Evolutionary conservation across 768 basidiomycete species (phyloP).

Genomic region (Tephrocybe sp.): DNA sequence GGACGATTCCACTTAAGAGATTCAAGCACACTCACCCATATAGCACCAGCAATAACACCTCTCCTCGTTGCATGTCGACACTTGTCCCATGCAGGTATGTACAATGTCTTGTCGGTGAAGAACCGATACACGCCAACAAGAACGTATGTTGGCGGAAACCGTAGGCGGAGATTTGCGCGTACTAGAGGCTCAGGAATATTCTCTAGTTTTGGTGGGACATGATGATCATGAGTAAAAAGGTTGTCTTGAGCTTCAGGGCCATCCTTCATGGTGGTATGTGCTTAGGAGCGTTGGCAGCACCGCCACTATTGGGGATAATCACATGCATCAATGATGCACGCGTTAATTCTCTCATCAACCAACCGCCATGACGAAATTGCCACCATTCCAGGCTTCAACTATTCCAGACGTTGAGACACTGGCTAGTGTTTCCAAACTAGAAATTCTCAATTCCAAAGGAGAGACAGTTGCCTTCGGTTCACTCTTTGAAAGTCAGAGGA

Average conservation of each 20-base stretch:
- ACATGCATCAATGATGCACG: neutral
- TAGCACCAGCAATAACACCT: conserved; percentile 63
- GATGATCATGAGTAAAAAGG: conserved; percentile 22
- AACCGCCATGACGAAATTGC: neutral
- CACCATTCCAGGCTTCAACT: conserved; percentile 5
- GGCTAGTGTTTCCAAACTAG: conserved; percentile 32
- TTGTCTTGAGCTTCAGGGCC: conserved; percentile 30
- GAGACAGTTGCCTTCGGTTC: conserved; percentile 48
- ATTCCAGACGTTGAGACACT: conserved; percentile 34
- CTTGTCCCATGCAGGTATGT: conserved; percentile 80
- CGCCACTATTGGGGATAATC: neutral
- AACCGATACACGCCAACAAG: conserved; percentile 84
- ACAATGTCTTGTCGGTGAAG: conserved; percentile 67
- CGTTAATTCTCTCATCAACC: neutral
- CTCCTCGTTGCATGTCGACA: conserved; percentile 74
- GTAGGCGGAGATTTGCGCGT: conserved; percentile 58
- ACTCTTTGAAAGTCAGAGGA: conserved; percentile 45
- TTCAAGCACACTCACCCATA: conserved; percentile 53
- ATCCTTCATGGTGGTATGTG: conserved; percentile 8
- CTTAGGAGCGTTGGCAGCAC: neutral
- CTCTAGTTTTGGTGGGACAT: conserved; percentile 6
- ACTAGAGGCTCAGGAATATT: conserved; percentile 45
- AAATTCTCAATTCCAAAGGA: conserved; percentile 45
- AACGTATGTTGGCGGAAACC: conserved; percentile 81
- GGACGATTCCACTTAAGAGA: neutral